These are phyloP conservation scores for Penicillium sp. DNA, from an alignment of 2,329 filamentous ascomycete genomes.

Conservation along the genomic window DNA sequence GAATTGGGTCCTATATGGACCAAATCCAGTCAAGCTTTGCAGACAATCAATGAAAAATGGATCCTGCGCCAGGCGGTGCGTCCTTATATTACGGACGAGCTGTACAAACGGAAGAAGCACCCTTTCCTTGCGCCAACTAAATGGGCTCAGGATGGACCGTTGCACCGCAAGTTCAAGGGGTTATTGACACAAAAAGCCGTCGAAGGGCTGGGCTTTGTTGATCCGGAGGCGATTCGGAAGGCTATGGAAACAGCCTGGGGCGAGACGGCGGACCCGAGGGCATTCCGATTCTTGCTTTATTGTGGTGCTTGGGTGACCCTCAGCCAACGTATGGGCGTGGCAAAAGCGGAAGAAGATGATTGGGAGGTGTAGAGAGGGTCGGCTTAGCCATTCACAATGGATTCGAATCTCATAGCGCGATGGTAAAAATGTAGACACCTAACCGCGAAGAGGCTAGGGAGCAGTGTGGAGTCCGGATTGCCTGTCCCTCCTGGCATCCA, in stretches of 20 bases:
- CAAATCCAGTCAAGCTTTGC: conserved; percentile 13
- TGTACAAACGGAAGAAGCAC: conserved; percentile 54
- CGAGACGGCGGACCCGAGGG: neutral
- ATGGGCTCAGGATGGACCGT: conserved; percentile 45
- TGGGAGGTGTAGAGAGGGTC: neutral
- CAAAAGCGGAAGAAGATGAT: neutral
- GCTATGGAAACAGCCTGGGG: neutral
- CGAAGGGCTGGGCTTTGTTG: conserved; percentile 43
- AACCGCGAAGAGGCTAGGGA: neutral
- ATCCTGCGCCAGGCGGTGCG: conserved; percentile 53
- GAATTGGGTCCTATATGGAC: conserved; percentile 1
- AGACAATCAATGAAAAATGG: conserved; percentile 50
- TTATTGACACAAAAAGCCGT: conserved; percentile 42
- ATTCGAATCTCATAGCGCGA: neutral
- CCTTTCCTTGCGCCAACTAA: conserved; percentile 50
- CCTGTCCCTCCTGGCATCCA: no score
- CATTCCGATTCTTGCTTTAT: neutral
- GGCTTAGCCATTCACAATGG: neutral
- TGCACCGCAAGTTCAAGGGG: conserved; percentile 36
- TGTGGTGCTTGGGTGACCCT: neutral
- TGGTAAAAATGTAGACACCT: neutral
- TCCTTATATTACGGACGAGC: conserved; percentile 54
- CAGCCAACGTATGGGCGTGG: neutral
- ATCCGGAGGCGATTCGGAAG: conserved; percentile 29
- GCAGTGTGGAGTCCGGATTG: neutral